Evolutionary conservation across 352 stramenopile genomes (phyloP).

Genomic region (Saprolegnia parasitica): DNA sequence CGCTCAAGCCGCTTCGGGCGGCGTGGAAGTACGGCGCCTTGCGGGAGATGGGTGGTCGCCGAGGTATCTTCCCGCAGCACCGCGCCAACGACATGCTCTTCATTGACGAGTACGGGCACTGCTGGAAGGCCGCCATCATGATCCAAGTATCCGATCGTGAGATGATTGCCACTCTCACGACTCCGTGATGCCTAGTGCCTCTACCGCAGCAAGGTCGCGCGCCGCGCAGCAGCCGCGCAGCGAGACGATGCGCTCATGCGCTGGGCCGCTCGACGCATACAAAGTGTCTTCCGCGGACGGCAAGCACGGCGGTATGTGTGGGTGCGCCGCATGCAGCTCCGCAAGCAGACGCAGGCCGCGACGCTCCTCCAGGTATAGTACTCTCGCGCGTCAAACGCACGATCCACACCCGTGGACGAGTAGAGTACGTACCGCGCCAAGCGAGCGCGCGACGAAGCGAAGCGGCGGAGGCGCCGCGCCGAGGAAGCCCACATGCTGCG

Average conservation of each 20-base stretch:
- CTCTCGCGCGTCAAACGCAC: neutral
- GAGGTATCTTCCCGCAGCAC: constrained; percentile 67
- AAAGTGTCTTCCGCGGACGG: constrained; percentile 52
- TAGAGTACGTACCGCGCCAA: constrained; percentile 24
- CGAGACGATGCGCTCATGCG: constrained; percentile 47
- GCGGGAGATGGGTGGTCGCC: constrained; percentile 46
- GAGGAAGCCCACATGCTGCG: neutral
- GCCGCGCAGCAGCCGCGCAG: constrained; percentile 37
- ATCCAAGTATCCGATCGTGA: constrained; percentile 40
- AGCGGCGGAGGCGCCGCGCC: constrained; percentile 1
- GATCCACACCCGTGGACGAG: neutral
- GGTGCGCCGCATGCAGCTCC: constrained; percentile 17
- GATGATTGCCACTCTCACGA: too few relatives aligned
- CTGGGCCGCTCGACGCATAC: constrained; percentile 54
- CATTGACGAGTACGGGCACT: constrained; percentile 82
- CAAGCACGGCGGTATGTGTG: constrained; percentile 27
- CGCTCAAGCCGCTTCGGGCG: constrained; percentile 48
- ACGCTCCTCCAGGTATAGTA: constrained; percentile 25
- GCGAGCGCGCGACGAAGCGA: neutral
- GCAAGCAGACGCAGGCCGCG: constrained; percentile 16
- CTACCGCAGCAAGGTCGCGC: constrained; percentile 52
- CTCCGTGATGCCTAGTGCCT: constrained; percentile 42
- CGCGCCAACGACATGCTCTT: constrained; percentile 73
- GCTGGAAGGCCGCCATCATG: constrained; percentile 53
- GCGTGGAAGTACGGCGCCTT: constrained; percentile 60